Conservation (phyloP, 257 asterid species). For the Penstemon barbatus region DNA sequence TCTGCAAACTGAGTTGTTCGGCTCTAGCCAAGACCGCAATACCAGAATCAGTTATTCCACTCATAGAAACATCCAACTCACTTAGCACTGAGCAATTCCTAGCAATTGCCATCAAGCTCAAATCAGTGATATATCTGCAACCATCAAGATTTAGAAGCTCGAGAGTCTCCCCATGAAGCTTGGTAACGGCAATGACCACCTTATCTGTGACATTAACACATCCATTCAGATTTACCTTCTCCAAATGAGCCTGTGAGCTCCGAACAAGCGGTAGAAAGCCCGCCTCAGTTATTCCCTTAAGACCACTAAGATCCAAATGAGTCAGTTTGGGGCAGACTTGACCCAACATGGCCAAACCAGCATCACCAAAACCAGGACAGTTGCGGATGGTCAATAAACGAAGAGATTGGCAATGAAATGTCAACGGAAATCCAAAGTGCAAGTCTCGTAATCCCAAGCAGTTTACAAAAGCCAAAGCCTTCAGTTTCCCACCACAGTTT, state of each 20-base stretch:
- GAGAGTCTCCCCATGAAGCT: slow-evolving; percentile 64
- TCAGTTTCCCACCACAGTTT: slow-evolving; percentile 54
- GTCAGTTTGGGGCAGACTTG: slow-evolving; percentile 61
- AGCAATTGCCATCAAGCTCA: slow-evolving; percentile 57
- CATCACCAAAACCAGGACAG: slow-evolving; percentile 77
- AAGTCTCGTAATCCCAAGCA: slow-evolving; percentile 75
- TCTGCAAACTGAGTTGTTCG: slow-evolving; percentile 51
- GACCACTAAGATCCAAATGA: slow-evolving; percentile 55
- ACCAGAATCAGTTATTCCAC: slow-evolving; percentile 64
- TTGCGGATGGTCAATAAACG: slow-evolving; percentile 57
- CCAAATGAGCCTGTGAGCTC: slow-evolving; percentile 58
- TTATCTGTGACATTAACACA: slow-evolving; percentile 68
- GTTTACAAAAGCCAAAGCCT: slow-evolving; percentile 57
- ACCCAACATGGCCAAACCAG: slow-evolving; percentile 52
- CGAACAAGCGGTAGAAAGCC: slow-evolving; percentile 68
- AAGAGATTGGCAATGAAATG: slow-evolving; percentile 51
- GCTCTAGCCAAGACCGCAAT: slow-evolving; percentile 57
- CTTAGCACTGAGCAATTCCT: slow-evolving; percentile 51
- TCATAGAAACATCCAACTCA: slow-evolving; percentile 69
- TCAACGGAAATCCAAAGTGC: slow-evolving; percentile 34
- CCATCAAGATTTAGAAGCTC: slow-evolving; percentile 72
- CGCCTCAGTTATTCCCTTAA: slow-evolving; percentile 53
- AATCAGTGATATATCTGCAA: slow-evolving; percentile 59
- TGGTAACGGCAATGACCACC: slow-evolving; percentile 47
- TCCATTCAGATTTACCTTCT: slow-evolving; percentile 63